Evolutionary conservation across 208 protist genomes (phyloP).

Genomic region (Trypanosoma conorhini): DNA sequence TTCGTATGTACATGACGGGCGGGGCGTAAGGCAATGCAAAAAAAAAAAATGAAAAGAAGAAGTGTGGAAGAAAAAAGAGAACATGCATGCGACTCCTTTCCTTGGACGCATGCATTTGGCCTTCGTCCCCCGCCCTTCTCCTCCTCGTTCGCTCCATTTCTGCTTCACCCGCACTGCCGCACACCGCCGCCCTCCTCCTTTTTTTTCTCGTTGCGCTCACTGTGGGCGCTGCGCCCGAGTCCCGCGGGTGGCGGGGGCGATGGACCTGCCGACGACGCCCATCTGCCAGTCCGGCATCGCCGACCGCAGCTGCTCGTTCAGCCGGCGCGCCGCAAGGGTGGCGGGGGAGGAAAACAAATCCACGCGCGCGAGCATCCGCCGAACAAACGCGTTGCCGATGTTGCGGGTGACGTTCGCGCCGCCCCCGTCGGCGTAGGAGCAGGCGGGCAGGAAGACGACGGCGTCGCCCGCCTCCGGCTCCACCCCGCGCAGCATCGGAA

Average conservation of each 20-base stretch:
- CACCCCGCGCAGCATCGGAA: conserved; percentile 19
- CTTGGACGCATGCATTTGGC: too few species aligned
- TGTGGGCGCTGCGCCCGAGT: not conserved
- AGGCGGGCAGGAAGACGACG: conserved; percentile 22
- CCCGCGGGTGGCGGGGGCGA: not conserved
- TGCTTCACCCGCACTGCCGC: not conserved
- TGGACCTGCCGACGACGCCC: conserved; percentile 9
- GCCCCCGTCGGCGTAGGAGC: not conserved
- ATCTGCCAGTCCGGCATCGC: conserved; percentile 41
- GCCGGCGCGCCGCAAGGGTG: conserved; percentile 57
- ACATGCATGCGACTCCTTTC: not conserved
- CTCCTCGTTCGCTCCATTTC: too few species aligned
- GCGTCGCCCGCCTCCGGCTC: conserved; percentile 19
- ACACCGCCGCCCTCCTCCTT: not conserved
- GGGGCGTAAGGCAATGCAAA: not conserved
- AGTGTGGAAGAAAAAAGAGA: not conserved
- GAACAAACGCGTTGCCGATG: conserved; percentile 6
- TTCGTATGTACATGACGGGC: not conserved
- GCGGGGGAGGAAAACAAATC: conserved; percentile 44
- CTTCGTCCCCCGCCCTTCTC: too few species aligned
- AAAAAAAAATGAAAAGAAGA: not conserved
- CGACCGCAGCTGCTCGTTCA: conserved; percentile 51
- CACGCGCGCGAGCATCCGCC: conserved; percentile 19
- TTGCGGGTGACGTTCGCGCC: not conserved
- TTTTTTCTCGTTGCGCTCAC: not conserved